Percentiles rank a stretch among this genome's conserved stretches.
Evolutionary conservation across 2,329 filamentous ascomycete genomes (phyloP).

Genomic region (Trichoderma cornu-damae): DNA sequence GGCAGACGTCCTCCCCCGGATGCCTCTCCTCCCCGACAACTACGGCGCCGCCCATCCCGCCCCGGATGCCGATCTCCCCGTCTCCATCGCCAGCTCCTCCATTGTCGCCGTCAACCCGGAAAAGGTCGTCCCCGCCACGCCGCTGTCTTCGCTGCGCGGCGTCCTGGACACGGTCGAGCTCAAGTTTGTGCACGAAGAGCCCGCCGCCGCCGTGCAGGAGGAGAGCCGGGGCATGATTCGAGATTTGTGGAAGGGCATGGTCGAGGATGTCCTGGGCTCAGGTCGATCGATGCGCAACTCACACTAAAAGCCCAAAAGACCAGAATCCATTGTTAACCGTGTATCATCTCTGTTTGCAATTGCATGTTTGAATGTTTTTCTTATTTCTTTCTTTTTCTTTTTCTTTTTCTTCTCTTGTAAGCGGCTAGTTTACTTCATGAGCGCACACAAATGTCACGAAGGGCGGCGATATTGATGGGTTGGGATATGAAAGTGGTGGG

Average conservation of each 20-base stretch:
- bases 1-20: conserved; percentile 39
- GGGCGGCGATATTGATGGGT: too few species aligned
- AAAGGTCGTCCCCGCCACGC: conserved; percentile 44
- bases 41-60: conserved; percentile 42
- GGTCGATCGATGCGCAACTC: conserved; percentile 21
- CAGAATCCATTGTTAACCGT: too few species aligned
- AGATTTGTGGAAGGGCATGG: conserved; percentile 52
- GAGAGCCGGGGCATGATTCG: conserved; percentile 44
- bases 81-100: conserved; percentile 43
- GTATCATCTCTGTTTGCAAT: conserved; percentile 3
- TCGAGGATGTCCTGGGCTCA: conserved; percentile 43
- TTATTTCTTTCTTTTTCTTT: not conserved
- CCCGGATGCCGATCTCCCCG: conserved; percentile 40
- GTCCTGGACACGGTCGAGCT: conserved; percentile 54
- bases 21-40: conserved; percentile 58
- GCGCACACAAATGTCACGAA: not conserved
- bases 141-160: conserved; percentile 55
- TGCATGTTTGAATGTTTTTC: not conserved
- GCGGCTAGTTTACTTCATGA: conserved; percentile 4
- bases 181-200: conserved; percentile 44
- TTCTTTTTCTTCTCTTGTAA: not conserved
- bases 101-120: conserved; percentile 55
- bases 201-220: conserved; percentile 23
- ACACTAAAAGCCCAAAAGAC: too few species aligned
- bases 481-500: not conserved